A percentile compares a stretch with the other conserved stretches of the same genome.
phyloP scores from a whole-genome alignment of 345 rosid species.

The Noccaea bulbosa region DNA sequence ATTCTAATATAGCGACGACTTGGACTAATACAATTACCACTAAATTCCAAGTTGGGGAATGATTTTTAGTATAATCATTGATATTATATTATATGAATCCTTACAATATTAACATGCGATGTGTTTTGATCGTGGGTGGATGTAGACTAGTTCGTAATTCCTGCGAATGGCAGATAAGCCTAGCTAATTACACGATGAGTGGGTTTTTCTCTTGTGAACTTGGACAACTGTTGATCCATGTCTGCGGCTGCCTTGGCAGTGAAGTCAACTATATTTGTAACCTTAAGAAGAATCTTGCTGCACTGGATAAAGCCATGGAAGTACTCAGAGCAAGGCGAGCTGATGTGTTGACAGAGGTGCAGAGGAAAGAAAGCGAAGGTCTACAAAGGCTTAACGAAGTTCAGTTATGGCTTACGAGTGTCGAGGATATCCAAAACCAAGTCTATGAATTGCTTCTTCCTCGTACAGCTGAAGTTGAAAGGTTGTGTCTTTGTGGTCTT shows the following conservation, averaged over 20 bases:
- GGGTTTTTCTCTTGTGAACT: too few species aligned
- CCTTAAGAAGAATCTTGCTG: slow-evolving; percentile 21
- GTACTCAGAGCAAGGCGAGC: slow-evolving; percentile 26
- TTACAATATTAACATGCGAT: too few species aligned
- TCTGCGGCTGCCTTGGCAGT: slow-evolving; percentile 17
- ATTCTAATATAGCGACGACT: too few species aligned
- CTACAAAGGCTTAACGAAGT: slow-evolving; percentile 5
- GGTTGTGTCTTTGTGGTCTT: slow-evolving; percentile 11
- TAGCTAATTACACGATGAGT: too few species aligned
- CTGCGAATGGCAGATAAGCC: too few species aligned
- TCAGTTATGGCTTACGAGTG: slow-evolving; percentile 26
- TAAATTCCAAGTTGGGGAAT: too few species aligned
- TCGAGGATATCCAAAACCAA: not conserved
- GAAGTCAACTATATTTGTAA: slow-evolving; percentile 1
- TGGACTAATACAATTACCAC: too few species aligned
- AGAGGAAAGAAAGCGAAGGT: slow-evolving; percentile 18
- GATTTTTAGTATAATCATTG: too few species aligned
- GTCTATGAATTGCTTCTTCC: not conserved
- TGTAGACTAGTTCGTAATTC: too few species aligned
- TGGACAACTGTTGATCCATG: not conserved
- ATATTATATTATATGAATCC: too few species aligned
- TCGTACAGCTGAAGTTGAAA: not conserved
- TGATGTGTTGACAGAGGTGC: slow-evolving; percentile 25
- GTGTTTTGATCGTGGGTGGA: too few species aligned
- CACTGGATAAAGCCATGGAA: slow-evolving; percentile 24